Conservation (phyloP, 2,329 filamentous ascomycete genomes). For the Akanthomyces dipterigenus region DNA sequence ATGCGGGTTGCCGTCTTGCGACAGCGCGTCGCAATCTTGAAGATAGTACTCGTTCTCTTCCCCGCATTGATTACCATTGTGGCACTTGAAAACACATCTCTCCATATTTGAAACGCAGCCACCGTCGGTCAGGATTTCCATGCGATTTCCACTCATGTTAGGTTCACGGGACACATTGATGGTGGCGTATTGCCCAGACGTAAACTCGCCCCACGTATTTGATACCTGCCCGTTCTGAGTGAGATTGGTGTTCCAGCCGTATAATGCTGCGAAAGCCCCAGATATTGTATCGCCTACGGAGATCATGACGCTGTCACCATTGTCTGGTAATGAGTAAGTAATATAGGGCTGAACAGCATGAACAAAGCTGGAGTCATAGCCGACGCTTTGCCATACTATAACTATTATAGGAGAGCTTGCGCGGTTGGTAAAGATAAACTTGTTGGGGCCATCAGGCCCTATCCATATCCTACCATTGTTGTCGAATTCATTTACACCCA, state of each 20-base stretch:
- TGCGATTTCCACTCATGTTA: conserved; percentile 35
- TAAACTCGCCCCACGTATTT: conserved; percentile 39
- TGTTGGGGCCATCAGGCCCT: background rate
- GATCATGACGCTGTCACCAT: background rate
- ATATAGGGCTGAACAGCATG: background rate
- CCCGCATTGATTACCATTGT: conserved; percentile 25
- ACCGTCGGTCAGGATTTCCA: conserved; percentile 26
- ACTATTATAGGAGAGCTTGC: background rate
- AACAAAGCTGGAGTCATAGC: conserved; percentile 3
- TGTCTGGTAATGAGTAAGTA: background rate
- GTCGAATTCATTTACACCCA: background rate
- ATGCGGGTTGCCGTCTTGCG: conserved; percentile 19
- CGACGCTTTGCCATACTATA: background rate
- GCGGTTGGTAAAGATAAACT: background rate
- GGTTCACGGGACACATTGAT: conserved; percentile 37
- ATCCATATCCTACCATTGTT: background rate
- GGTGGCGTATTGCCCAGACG: conserved; percentile 28
- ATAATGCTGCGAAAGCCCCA: background rate
- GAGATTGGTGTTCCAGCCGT: background rate
- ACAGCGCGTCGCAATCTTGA: conserved; percentile 23
- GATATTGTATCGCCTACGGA: background rate
- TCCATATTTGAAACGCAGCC: conserved; percentile 34
- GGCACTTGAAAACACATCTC: conserved; percentile 37
- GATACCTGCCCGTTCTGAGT: conserved; percentile 28
- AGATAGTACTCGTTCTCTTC: conserved; percentile 29